Conservation (phyloP, 2,329 filamentous ascomycete species). For the Taxawa tesnikishii region DNA sequence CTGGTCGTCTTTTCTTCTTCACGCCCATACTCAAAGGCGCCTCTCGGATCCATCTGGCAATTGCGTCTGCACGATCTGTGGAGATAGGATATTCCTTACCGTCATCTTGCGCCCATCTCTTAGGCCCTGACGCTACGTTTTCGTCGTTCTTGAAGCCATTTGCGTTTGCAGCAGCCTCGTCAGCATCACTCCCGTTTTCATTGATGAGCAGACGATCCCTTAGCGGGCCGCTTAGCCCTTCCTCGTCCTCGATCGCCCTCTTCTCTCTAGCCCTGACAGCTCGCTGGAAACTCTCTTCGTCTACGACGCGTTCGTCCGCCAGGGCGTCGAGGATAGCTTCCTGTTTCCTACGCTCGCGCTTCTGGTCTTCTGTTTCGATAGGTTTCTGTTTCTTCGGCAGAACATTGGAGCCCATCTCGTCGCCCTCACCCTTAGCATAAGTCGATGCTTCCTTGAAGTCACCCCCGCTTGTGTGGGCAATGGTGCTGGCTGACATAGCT, state of each 20-base stretch:
- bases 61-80: constrained; percentile 56
- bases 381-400: neutral
- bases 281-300: constrained; percentile 53
- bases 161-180: constrained; percentile 1
- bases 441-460: constrained; percentile 1
- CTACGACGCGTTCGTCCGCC: constrained; percentile 54
- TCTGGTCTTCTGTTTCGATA: constrained; percentile 38
- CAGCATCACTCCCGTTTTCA: neutral
- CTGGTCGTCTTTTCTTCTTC: constrained; percentile 22
- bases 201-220: constrained; percentile 13
- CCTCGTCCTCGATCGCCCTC: constrained; percentile 44
- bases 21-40: constrained; percentile 27
- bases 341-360: constrained; percentile 47
- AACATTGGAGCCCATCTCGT: constrained; percentile 7
- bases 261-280: constrained; percentile 50
- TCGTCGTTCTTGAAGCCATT: neutral
- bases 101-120: constrained; percentile 52
- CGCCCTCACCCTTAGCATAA: constrained; percentile 6
- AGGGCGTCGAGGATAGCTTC: constrained; percentile 57
- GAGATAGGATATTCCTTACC: constrained; percentile 58
- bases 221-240: constrained; percentile 22
- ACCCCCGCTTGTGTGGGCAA: constrained; percentile 22
- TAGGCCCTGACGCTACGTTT: constrained; percentile 17
- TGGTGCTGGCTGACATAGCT: constrained; percentile 45
- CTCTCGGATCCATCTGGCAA: constrained; percentile 55